Evolutionary conservation across 1,139 yeast species (phyloP).

Genomic region (Lodderomyces theae): DNA sequence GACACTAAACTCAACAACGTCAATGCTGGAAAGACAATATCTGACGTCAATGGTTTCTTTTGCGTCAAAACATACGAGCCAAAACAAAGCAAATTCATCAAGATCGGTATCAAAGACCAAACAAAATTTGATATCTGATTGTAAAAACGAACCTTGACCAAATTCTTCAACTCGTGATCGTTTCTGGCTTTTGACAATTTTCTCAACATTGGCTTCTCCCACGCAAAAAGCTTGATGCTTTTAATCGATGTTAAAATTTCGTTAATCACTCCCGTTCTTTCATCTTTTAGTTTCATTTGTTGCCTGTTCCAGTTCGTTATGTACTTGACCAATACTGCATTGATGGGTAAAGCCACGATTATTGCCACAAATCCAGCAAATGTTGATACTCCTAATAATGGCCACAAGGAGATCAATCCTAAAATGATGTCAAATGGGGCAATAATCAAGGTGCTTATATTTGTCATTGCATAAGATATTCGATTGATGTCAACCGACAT

Average conservation of each 20-base stretch:
- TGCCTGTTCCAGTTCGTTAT: slow-evolving; percentile 49
- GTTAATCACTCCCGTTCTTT: slow-evolving; percentile 30
- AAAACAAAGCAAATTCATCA: slow-evolving; percentile 27
- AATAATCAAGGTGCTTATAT: slow-evolving; percentile 23
- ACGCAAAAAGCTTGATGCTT: slow-evolving; percentile 33
- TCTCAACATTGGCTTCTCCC: slow-evolving; percentile 34
- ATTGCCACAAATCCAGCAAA: slow-evolving; percentile 30
- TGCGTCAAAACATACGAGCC: slow-evolving; percentile 19
- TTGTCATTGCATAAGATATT: slow-evolving; percentile 21
- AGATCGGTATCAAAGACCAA: slow-evolving; percentile 33
- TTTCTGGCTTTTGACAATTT: slow-evolving; percentile 30
- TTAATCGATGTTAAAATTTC: slow-evolving; percentile 35
- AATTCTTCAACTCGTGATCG: slow-evolving; percentile 26
- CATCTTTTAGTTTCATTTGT: slow-evolving; percentile 63
- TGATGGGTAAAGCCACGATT: slow-evolving; percentile 27
- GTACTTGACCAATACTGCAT: slow-evolving; percentile 39
- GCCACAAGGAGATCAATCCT: slow-evolving; percentile 24
- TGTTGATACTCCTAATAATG: slow-evolving; percentile 30
- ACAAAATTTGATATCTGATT: slow-evolving; percentile 26
- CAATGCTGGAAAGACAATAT: slow-evolving; percentile 35
- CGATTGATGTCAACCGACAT: slow-evolving; percentile 33
- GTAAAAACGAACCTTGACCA: slow-evolving; percentile 24
- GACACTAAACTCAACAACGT: slow-evolving; percentile 31
- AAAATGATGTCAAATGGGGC: slow-evolving; percentile 27
- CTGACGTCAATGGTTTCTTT: slow-evolving; percentile 27